Evolutionary conservation across 2,329 filamentous ascomycete species (phyloP), one percentile per base, ranked within the genome.

Genomic region (Aureobasidium leucospermi): DNA sequence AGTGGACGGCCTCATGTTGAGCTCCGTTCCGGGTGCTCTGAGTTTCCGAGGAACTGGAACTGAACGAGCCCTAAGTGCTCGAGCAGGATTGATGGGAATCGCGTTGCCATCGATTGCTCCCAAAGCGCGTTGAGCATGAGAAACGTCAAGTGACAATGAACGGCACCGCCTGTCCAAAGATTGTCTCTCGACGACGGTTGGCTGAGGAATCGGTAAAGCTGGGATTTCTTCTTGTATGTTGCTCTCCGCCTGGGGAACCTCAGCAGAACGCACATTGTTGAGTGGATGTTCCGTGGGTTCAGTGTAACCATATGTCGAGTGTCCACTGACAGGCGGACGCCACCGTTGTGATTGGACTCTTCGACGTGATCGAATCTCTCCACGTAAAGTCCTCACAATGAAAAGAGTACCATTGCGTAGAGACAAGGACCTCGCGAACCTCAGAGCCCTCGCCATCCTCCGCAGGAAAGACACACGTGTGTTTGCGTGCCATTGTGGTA

Each of bases 311-410:
- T 60, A 59, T 8, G 66, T 67, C 3, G 47, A 56, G 57, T 71
- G 68, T 16, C 68, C 70, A 58, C 70, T 71, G 15, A 62, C 62
- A 15, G 70, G 68, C 39, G 70, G 68, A 43, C 68, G 62, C 70
- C 70, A 71, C 9, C n/a, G 42, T 6, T 9, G 31, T 13, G 29
- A 13, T 9, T 43, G 46, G 31, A 19, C 11, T n/a, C 29, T 38
- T 23, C 31, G 16, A 6, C 47, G 31, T 28, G n/a, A 43, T 31
- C 47, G 38, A 23, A 53, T 13, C 41, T 51, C 58, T 10, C 41
- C 32, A 31, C 32, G 47, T 9, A 43, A 23, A 36, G 34, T 51
- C 36, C 42, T 52, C 53, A 60, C 15, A 42, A 58, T 8, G 13
- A 48, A 19, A 39, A 11, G 34, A 16, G 55, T 41, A 29, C 42